These are phyloP conservation scores for Botrytis byssoidea DNA, from an alignment of 2,329 filamentous ascomycete species.

Conservation along the genomic window DNA sequence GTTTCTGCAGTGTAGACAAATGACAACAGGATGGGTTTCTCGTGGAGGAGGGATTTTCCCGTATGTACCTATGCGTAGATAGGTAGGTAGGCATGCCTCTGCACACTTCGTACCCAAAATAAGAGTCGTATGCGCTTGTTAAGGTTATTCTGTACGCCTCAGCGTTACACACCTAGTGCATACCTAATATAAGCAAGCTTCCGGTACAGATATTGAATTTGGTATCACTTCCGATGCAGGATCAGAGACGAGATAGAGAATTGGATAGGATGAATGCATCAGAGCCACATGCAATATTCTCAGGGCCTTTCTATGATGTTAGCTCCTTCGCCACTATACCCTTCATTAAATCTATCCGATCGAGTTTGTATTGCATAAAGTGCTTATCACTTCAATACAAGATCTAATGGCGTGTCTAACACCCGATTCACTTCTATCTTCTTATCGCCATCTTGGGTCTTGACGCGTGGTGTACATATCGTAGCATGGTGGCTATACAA, in stretches of 20 bases:
- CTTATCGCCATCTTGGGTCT: not conserved
- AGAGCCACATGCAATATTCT: not conserved
- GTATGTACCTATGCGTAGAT: not conserved
- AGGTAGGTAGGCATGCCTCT: not conserved
- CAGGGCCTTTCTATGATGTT: not conserved
- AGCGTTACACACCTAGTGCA: not conserved
- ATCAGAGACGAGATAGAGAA: not conserved
- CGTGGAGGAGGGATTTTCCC: not conserved
- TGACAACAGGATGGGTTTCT: not conserved
- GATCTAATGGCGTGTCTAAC: not conserved
- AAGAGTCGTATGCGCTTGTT: constrained; percentile 7
- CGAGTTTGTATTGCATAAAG: not conserved
- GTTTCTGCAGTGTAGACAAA: not conserved
- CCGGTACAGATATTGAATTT: not conserved
- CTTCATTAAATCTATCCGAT: not conserved
- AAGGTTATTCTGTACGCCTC: constrained; percentile 3
- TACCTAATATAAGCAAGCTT: not conserved
- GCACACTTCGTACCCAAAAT: not conserved
- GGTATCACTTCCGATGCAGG: constrained; percentile 1
- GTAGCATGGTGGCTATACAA: not conserved
- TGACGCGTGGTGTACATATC: not conserved
- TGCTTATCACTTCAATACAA: not conserved
- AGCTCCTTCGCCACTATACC: not conserved
- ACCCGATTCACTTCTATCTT: not conserved
- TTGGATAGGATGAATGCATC: not conserved